These are phyloP conservation scores for Rhynchosporium secalis DNA, from an alignment of 2,329 filamentous ascomycete species.

Conservation along the genomic window DNA sequence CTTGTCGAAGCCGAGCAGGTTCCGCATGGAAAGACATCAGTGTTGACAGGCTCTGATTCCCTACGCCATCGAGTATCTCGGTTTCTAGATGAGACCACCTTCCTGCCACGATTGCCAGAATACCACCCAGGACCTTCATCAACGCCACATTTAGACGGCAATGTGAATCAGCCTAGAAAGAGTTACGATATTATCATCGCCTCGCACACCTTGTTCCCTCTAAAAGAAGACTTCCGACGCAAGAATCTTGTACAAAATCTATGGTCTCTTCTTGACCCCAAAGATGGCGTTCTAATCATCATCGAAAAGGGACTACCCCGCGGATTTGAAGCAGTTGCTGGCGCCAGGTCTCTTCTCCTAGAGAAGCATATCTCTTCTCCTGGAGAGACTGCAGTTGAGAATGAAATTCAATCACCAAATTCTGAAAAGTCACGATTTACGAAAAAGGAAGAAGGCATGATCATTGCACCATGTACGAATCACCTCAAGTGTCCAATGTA, in stretches of 20 bases:
- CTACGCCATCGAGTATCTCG: slow-evolving; percentile 73
- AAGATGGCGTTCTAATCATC: slow-evolving; percentile 83
- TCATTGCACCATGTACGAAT: slow-evolving; percentile 81
- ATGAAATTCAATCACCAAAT: slow-evolving; percentile 32
- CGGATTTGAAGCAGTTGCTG: slow-evolving; percentile 89
- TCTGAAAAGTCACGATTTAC: slow-evolving; percentile 27
- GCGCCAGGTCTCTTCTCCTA: slow-evolving; percentile 76
- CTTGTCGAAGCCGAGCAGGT: slow-evolving; percentile 48
- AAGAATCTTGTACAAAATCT: slow-evolving; percentile 82
- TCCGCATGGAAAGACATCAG: slow-evolving; percentile 73
- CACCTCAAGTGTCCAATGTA: slow-evolving; percentile 91
- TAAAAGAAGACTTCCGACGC: slow-evolving; percentile 74
- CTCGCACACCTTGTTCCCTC: slow-evolving; percentile 75
- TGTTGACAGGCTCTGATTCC: slow-evolving; percentile 73
- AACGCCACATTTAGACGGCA: slow-evolving; percentile 60
- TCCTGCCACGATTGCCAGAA: slow-evolving; percentile 88
- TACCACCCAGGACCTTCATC: slow-evolving; percentile 68
- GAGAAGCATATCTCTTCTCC: slow-evolving; percentile 72
- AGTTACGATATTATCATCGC: slow-evolving; percentile 88
- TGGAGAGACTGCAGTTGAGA: slow-evolving; percentile 46
- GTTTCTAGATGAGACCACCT: slow-evolving; percentile 85
- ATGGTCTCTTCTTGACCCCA: slow-evolving; percentile 80
- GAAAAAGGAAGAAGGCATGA: slow-evolving; percentile 61
- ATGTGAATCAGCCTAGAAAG: slow-evolving; percentile 62
- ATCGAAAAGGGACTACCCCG: slow-evolving; percentile 89